Evolutionary conservation across 1,284 basidiomycete genomes (phyloP).

Genomic region (Rhodofomes roseus): DNA sequence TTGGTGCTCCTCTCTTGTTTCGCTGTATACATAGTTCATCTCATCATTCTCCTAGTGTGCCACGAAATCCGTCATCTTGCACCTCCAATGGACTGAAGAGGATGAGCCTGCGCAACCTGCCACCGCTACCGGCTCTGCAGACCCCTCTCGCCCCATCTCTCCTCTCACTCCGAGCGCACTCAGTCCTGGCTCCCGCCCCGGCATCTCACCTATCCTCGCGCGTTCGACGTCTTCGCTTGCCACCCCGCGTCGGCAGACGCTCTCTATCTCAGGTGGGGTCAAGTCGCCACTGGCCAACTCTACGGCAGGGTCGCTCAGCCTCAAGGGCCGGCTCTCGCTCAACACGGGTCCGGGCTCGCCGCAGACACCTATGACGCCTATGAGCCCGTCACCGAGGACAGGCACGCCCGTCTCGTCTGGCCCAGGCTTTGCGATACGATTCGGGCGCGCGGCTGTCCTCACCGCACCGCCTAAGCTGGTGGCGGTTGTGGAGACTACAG

Average conservation of each 20-base stretch:
- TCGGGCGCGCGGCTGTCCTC: slow-evolving; percentile 66
- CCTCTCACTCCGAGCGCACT: slow-evolving; percentile 20
- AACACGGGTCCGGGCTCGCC: slow-evolving; percentile 12
- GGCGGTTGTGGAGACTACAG: slow-evolving; percentile 79
- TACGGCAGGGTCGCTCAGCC: neutral
- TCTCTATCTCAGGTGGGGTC: slow-evolving; percentile 28
- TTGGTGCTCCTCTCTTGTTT: slow-evolving; percentile 30
- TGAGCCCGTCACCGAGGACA: slow-evolving; percentile 37
- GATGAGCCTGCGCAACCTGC: slow-evolving; percentile 31
- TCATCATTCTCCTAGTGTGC: slow-evolving; percentile 56
- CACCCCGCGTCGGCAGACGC: slow-evolving; percentile 41
- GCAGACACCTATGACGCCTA: slow-evolving; percentile 41
- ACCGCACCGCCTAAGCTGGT: slow-evolving; percentile 77
- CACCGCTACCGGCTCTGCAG: slow-evolving; percentile 8
- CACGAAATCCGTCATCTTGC: slow-evolving; percentile 83
- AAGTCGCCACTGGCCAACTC: slow-evolving; percentile 12
- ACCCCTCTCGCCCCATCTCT: slow-evolving; percentile 18
- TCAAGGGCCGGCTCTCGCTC: slow-evolving; percentile 27
- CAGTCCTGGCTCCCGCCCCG: slow-evolving; percentile 29
- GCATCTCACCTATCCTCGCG: slow-evolving; percentile 36
- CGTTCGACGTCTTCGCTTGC: slow-evolving; percentile 47
- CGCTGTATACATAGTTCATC: neutral
- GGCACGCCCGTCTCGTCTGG: slow-evolving; percentile 34
- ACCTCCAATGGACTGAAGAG: slow-evolving; percentile 83
- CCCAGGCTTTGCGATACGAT: slow-evolving; percentile 40